A percentile compares a stretch with the other conserved stretches of the same genome.
Evolutionary conservation across 2,329 filamentous ascomycete species (phyloP).

Genomic region (Exophiala sp.): DNA sequence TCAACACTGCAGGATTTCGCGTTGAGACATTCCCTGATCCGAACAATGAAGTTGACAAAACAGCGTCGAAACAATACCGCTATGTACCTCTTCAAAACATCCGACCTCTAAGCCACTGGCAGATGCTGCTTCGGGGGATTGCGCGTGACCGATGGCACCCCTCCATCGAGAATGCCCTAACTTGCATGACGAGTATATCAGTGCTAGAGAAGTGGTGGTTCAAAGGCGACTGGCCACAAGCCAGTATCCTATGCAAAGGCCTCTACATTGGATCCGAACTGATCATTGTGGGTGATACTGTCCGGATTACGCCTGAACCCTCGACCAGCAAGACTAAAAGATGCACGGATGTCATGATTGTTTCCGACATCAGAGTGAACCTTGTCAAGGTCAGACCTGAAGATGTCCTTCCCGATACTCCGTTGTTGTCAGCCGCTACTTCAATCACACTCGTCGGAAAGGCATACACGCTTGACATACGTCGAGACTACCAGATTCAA

Average conservation of each 20-base stretch:
- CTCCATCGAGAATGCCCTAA: constrained; percentile 54
- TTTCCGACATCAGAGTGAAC: constrained; percentile 52
- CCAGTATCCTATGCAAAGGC: constrained; percentile 51
- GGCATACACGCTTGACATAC: constrained; percentile 42
- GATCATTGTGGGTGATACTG: constrained; percentile 51
- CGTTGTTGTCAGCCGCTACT: constrained; percentile 45
- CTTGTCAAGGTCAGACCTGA: constrained; percentile 49
- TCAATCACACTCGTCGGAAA: constrained; percentile 49
- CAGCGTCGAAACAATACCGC: constrained; percentile 51
- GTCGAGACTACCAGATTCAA: constrained; percentile 20
- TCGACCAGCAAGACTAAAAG: constrained; percentile 12
- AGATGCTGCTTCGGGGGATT: constrained; percentile 45
- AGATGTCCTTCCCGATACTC: constrained; percentile 44
- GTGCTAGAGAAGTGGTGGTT: constrained; percentile 53
- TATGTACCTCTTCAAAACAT: constrained; percentile 54
- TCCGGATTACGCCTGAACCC: constrained; percentile 47
- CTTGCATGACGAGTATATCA: constrained; percentile 51
- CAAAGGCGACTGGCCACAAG: constrained; percentile 53
- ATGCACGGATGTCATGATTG: constrained; percentile 52
- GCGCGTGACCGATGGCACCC: constrained; percentile 46
- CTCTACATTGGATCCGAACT: constrained; percentile 58
- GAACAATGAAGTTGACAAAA: constrained; percentile 47
- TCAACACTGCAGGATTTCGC: constrained; percentile 54
- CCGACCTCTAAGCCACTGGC: constrained; percentile 55
- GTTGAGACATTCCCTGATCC: constrained; percentile 56